A percentile compares a stretch with the other conserved stretches of the same genome.
Evolutionary conservation across 2,329 filamentous ascomycete species (phyloP).

Genomic region (Lithohypha guttulata): DNA sequence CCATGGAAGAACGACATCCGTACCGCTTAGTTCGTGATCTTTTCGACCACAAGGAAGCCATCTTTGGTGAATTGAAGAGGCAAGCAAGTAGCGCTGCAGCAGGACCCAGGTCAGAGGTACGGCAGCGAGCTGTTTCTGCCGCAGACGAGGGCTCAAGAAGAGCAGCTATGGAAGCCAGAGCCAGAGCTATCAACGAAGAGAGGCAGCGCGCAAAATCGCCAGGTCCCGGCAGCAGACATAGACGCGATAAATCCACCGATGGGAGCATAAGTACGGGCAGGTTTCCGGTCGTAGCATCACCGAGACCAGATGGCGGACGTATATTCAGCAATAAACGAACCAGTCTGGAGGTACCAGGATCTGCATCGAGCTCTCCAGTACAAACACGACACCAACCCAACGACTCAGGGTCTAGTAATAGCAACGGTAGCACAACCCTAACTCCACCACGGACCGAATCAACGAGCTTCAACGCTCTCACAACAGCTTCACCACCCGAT

Average conservation of each 20-base stretch:
- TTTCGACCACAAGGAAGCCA: constrained; percentile 84
- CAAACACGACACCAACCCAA: constrained; percentile 25
- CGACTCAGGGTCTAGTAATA: background rate
- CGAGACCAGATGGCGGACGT: constrained; percentile 49
- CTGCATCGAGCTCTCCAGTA: constrained; percentile 36
- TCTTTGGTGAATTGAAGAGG: constrained; percentile 93
- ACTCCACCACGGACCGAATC: constrained; percentile 7
- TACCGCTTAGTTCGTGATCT: constrained; percentile 85
- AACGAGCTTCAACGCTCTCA: constrained; percentile 17
- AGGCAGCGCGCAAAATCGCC: constrained; percentile 68
- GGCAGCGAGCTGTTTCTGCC: constrained; percentile 52
- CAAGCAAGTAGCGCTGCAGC: constrained; percentile 30
- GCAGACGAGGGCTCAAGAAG: constrained; percentile 93
- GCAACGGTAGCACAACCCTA: constrained; percentile 17
- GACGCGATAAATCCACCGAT: constrained; percentile 67
- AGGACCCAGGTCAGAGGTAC: background rate
- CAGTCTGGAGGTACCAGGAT: constrained; percentile 72
- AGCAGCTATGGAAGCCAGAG: constrained; percentile 86
- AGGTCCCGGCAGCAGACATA: constrained; percentile 44
- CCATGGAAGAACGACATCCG: constrained; percentile 88
- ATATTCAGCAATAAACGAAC: constrained; percentile 36
- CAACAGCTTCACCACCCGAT: constrained; percentile 21
- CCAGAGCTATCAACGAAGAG: constrained; percentile 63
- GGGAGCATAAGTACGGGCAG: constrained; percentile 42
- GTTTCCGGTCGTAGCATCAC: constrained; percentile 68